Evolutionary conservation across 1,284 basidiomycete species (phyloP).

Genomic region (Sphaerobolus stellatus): DNA sequence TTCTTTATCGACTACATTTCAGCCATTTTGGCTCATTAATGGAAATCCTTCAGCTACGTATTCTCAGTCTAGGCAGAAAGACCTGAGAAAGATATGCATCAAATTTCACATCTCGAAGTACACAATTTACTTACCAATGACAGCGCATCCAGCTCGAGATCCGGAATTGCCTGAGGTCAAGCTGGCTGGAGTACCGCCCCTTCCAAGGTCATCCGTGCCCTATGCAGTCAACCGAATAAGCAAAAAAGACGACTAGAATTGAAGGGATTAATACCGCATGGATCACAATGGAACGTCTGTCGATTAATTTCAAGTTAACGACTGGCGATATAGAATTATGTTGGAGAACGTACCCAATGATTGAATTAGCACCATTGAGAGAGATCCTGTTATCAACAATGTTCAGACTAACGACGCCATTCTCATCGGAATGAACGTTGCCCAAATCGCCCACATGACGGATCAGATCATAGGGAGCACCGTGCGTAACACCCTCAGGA

Average conservation of each 20-base stretch:
- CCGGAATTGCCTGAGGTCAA: constrained; percentile 76
- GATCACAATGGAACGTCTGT: constrained; percentile 59
- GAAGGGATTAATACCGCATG: constrained; percentile 60
- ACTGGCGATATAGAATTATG: too few relatives aligned
- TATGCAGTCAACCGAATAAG: constrained; percentile 23
- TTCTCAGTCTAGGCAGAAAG: too few relatives aligned
- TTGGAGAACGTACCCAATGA: constrained; percentile 57
- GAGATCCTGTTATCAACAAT: constrained; percentile 64
- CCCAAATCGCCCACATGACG: constrained; percentile 81
- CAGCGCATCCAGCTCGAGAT: constrained; percentile 69
- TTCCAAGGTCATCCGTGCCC: constrained; percentile 75
- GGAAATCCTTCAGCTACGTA: too few relatives aligned
- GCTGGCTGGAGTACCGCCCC: constrained; percentile 64
- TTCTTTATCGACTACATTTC: too few relatives aligned
- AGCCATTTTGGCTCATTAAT: too few relatives aligned
- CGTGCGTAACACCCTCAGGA: constrained; percentile 64
- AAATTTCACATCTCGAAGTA: too few relatives aligned
- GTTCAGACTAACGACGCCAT: constrained; percentile 57
- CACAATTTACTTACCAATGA: constrained; percentile 68
- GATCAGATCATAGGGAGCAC: constrained; percentile 53
- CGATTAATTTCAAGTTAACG: too few relatives aligned
- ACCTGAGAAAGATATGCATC: too few relatives aligned
- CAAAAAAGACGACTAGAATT: too few relatives aligned
- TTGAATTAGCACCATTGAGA: constrained; percentile 67
- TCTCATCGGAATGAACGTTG: constrained; percentile 64